A percentile compares a stretch with the other conserved stretches of the same genome.
Conservation (phyloP, 345 rosid species). For the Salix koriyanagi region DNA sequence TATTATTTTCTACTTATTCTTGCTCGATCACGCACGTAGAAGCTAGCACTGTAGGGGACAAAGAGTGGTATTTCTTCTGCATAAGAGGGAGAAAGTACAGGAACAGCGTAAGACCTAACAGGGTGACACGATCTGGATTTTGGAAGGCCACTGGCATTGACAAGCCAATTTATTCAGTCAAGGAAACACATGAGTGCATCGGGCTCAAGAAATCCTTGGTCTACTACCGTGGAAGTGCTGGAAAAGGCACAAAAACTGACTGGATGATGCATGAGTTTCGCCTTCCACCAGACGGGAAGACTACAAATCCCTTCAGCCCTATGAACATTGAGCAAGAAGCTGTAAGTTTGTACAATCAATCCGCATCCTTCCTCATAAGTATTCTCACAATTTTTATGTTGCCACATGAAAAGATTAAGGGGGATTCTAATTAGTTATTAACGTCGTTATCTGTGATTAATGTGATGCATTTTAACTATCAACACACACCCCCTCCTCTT, state of each 20-base stretch:
- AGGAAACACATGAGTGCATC: conserved; percentile 43
- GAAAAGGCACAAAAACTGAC: conserved; percentile 83
- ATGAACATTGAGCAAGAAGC: conserved; percentile 36
- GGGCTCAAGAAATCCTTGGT: conserved; percentile 83
- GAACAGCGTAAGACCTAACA: conserved; percentile 74
- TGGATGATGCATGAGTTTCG: conserved; percentile 97
- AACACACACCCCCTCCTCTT: too few relatives aligned
- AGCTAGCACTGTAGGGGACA: conserved; percentile 49
- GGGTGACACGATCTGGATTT: conserved; percentile 80
- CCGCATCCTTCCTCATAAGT: neutral
- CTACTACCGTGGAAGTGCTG: conserved; percentile 69
- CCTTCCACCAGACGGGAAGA: conserved; percentile 37
- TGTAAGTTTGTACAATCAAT: conserved; percentile 36
- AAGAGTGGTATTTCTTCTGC: conserved; percentile 76
- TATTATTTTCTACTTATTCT: neutral
- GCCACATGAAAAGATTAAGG: neutral
- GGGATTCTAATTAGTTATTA: neutral
- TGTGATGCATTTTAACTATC: neutral
- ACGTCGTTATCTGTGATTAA: neutral
- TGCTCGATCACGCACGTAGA: conserved; percentile 14
- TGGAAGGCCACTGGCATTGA: conserved; percentile 93
- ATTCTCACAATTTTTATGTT: neutral
- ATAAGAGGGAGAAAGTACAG: conserved; percentile 74
- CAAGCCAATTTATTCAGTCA: conserved; percentile 47
- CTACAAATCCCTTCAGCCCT: neutral